These are phyloP conservation scores for Murraya paniculata DNA, from an alignment of 345 rosid species.

Conservation along the genomic window DNA sequence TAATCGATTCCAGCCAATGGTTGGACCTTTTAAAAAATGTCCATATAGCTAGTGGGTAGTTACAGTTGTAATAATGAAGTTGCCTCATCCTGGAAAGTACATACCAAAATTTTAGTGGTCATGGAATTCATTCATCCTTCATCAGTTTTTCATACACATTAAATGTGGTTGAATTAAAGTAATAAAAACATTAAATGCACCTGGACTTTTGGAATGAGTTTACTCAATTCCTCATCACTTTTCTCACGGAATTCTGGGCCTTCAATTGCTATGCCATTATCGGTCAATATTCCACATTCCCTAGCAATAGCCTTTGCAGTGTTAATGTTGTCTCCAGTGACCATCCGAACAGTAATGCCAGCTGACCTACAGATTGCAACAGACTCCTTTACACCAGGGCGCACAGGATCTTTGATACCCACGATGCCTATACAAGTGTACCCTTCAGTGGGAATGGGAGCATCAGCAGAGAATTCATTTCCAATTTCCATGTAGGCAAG, in stretches of 20 bases:
- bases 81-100: background rate
- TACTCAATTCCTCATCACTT: constrained; percentile 46
- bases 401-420: constrained; percentile 84
- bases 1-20: background rate
- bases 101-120: background rate
- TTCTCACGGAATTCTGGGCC: constrained; percentile 59
- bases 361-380: constrained; percentile 83
- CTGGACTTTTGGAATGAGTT: constrained; percentile 86
- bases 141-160: background rate
- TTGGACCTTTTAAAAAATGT: background rate
- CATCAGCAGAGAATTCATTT: constrained; percentile 47
- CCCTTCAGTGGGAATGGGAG: constrained; percentile 53
- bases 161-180: background rate
- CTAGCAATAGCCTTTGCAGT: constrained; percentile 94
- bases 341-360: constrained; percentile 82
- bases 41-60: background rate
- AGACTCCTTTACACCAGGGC: constrained; percentile 81
- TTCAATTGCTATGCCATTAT: constrained; percentile 57
- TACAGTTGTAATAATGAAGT: background rate
- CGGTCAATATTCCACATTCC: constrained; percentile 80
- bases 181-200: constrained; percentile 28
- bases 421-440: constrained; percentile 74
- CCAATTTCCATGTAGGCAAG: constrained; percentile 72
- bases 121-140: background rate
- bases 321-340: constrained; percentile 83